phyloP scores from a whole-genome alignment of 129 eudicot species.

The Flaveria brownii region DNA sequence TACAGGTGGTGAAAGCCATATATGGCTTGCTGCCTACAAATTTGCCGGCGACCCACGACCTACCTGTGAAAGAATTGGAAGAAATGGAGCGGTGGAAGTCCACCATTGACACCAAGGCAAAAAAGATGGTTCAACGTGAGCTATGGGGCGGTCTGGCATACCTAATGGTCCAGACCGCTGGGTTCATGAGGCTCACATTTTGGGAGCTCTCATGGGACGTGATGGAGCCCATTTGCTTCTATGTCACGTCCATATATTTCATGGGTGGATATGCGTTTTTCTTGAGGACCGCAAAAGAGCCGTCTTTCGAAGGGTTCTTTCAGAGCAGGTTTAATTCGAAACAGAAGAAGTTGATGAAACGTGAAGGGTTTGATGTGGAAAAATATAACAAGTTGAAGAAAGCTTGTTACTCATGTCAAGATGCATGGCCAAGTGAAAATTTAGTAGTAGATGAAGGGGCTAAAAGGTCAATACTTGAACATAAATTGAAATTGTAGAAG shows the following conservation, averaged over 20 bases:
- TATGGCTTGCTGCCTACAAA: constrained; percentile 54
- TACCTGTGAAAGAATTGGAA: constrained; percentile 56
- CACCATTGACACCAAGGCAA: constrained; percentile 64
- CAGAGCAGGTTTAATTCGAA: constrained; percentile 74
- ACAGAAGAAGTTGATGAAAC: constrained; percentile 64
- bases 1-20: constrained; percentile 89
- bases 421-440: constrained; percentile 40
- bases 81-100: constrained; percentile 67
- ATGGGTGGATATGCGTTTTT: constrained; percentile 90
- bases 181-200: constrained; percentile 93
- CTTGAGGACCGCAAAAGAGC: constrained; percentile 87
- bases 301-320: constrained; percentile 85
- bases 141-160: constrained; percentile 81
- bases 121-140: constrained; percentile 62
- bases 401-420: constrained; percentile 50
- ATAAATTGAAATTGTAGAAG: constrained; percentile 21
- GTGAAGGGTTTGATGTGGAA: constrained; percentile 56
- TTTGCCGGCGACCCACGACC: constrained; percentile 30
- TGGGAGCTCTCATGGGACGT: constrained; percentile 99
- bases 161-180: constrained; percentile 81
- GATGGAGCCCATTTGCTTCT: constrained; percentile 98
- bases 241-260: constrained; percentile 74
- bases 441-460: not conserved
- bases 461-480: constrained; percentile 36
- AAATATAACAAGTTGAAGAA: constrained; percentile 68